Evolutionary conservation across 2,329 filamentous ascomycete genomes (phyloP), one percentile per base, ranked within the genome.

Genomic region (Calycina herbarum): DNA sequence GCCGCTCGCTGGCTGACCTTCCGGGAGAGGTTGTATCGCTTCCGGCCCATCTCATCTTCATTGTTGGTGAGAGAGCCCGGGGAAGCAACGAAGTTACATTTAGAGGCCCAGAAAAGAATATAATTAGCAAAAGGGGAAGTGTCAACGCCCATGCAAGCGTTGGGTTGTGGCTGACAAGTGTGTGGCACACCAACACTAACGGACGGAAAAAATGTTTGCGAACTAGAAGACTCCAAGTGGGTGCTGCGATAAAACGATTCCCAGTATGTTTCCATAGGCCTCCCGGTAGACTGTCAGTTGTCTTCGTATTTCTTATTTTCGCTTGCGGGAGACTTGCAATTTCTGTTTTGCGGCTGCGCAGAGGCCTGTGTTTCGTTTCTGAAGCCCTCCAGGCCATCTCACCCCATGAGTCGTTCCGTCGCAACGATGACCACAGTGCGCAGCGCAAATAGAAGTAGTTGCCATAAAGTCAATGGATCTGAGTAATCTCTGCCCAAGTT

Each of bases 401-500:
- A 24, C 35, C 59, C 20, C 60, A 31, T 62, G 60, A 62, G 31
- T 62, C 60, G 48, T 45, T 40, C 31, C 11, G 29, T 31, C 45
- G 35, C 24, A 11, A 24, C 48, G 27, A 24, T 31, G 40, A 51
- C 24, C 20, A 35, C 57, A 24, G 13, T 54, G 59, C 48, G 40
- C 40, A 35, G 60, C 48, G 45, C n/a, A 51, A 27, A 51, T 51
- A 24, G 7, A 51, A 27, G 27, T 51, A 24, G n/a, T 51, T 51
- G 27, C 17, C 24, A 8, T 2, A 40, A 40, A 33, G 45, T 38
- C 20, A 62, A 20, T 35, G n/a, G 45, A 62, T 62, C 60, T 62
- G 60, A 62, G 60, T 62, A 62, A 62, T 62, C 54, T 57, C n/a
- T 38, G 38, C 45, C n/a, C 20, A 51, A 51, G 10, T 24, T 24